Base-by-base conservation (phyloP, 768 basidiomycete genomes). In the Tulasnella sp. region DNA sequence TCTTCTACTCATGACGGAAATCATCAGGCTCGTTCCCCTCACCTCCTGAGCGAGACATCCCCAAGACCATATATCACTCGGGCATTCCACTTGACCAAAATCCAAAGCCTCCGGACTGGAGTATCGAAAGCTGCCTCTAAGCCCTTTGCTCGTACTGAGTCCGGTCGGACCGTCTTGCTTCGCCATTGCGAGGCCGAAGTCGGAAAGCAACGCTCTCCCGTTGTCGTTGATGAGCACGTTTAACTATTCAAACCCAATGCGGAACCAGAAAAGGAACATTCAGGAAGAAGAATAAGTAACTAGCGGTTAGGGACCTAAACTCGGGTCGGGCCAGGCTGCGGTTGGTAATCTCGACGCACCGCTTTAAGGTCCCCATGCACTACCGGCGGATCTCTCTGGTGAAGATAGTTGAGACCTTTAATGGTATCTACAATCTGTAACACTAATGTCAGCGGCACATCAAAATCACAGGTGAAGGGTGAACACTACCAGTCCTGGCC, bases 161-260 rank as follows among this genome's bases (percentile, higher is more conserved):
- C n/a, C n/a, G n/a, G n/a, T n/a, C n/a, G n/a, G n/a, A n/a, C n/a
- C n/a, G n/a, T n/a, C n/a, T n/a, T n/a, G n/a, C n/a, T n/a, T n/a
- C n/a, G n/a, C n/a, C n/a, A n/a, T n/a, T n/a, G n/a, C n/a, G n/a
- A n/a, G n/a, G n/a, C n/a, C n/a, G n/a, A n/a, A n/a, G n/a, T n/a
- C n/a, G n/a, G n/a, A n/a, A n/a, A n/a, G n/a, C n/a, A n/a, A n/a
- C n/a, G n/a, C n/a, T n/a, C n/a, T n/a, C n/a, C n/a, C n/a, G 3
- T 11, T 9, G 75, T 76, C 40, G 48, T 41, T 76, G 16, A 76
- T 28, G 16, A 76, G 37, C 18, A 76, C 42, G n/a, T 76, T 76
- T 31, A 44, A 12, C 75, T 76, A 58, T 58, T 46, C 14, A 7
- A 6, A 46, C 44, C 44, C 44, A 46, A 7, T n/a, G n/a, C 14